Evolutionary conservation across 345 rosid species (phyloP).

Genomic region (Hibiscus trionum): DNA sequence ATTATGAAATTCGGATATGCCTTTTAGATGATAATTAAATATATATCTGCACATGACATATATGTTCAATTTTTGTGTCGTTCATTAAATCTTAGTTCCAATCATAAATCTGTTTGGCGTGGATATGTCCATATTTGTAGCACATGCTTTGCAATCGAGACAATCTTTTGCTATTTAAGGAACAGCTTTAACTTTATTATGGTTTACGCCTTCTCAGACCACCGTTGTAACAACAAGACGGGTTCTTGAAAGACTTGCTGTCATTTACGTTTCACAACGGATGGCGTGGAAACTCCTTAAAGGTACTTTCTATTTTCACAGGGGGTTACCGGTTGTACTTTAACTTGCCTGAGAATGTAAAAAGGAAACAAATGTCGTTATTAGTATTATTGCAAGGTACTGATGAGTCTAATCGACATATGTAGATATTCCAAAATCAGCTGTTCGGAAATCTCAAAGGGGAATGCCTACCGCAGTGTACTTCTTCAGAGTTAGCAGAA

Average conservation of each 20-base stretch:
- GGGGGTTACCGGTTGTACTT: neutral
- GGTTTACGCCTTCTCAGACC: conserved; percentile 42
- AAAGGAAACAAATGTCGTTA: neutral
- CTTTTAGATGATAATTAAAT: neutral
- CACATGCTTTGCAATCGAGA: neutral
- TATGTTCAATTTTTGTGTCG: neutral
- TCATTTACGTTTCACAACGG: conserved; percentile 70
- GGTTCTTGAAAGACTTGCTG: conserved; percentile 79
- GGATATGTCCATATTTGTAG: neutral
- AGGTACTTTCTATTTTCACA: conserved; percentile 39
- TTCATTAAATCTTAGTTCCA: neutral
- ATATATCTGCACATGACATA: neutral
- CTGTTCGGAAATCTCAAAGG: conserved; percentile 72
- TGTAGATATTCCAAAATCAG: conserved; percentile 79
- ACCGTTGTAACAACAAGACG: conserved; percentile 84
- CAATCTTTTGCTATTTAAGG: neutral
- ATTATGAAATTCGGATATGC: neutral
- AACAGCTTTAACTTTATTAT: conserved; percentile 10
- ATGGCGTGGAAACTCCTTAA: conserved; percentile 97
- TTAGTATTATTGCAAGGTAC: neutral
- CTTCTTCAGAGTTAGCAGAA: conserved; percentile 61
- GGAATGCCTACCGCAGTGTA: conserved; percentile 59
- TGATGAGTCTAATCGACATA: conserved; percentile 10
- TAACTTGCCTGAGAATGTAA: neutral
- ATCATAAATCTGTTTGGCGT: neutral